Evolutionary conservation across 176 grass and related monocot species (phyloP).

Genomic region (Carex myosuroides): DNA sequence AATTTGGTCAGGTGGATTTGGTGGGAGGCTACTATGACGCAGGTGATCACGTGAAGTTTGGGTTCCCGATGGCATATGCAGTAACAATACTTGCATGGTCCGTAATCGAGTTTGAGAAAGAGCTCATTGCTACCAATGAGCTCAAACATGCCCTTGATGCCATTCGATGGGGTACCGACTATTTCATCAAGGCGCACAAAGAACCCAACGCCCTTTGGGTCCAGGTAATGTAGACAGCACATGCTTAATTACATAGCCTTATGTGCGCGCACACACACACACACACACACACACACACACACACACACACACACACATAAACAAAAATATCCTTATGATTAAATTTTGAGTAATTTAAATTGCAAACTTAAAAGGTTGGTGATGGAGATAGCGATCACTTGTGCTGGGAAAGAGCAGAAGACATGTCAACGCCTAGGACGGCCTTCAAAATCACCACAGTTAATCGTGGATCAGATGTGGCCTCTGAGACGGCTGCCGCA

Average conservation of each 20-base stretch:
- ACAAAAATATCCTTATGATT: not conserved
- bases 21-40: conserved; percentile 94
- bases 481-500: conserved; percentile 66
- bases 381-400: conserved; percentile 85
- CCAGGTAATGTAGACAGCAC: conserved; percentile 35
- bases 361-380: conserved; percentile 50
- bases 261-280: not conserved
- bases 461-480: conserved; percentile 61
- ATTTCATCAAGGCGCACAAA: conserved; percentile 89
- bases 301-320: not conserved
- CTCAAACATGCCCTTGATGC: conserved; percentile 55
- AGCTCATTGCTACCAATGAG: conserved; percentile 54
- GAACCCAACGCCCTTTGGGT: conserved; percentile 68
- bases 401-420: conserved; percentile 95
- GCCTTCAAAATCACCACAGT: conserved; percentile 57
- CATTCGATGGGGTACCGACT: conserved; percentile 74
- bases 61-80: conserved; percentile 74
- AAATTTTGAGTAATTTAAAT: not conserved
- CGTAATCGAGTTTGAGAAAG: conserved; percentile 76
- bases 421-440: conserved; percentile 71
- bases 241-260: not conserved
- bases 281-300: not conserved
- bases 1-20: conserved; percentile 54
- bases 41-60: conserved; percentile 91
- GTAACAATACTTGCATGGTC: conserved; percentile 70